Conservation (phyloP, 2,329 filamentous ascomycete genomes). For the Alternaria alternata region DNA sequence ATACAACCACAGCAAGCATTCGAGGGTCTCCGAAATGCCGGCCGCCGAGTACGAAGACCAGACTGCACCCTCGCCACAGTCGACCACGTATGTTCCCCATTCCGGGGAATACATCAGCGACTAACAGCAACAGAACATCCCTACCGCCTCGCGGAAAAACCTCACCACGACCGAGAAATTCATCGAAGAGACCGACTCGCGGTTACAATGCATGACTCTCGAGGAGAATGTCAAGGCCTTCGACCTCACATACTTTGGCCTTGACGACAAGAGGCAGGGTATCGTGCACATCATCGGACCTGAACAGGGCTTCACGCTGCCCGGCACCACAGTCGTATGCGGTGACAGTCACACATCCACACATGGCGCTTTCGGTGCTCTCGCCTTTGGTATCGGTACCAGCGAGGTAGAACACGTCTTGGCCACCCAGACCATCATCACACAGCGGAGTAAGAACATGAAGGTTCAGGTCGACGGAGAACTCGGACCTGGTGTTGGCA, state of each 20-base stretch:
- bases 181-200: conserved; percentile 92
- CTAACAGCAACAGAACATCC: conserved; percentile 75
- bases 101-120: background rate
- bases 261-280: conserved; percentile 94
- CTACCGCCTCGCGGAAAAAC: conserved; percentile 86
- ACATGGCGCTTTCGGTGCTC: conserved; percentile 92
- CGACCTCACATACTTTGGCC: conserved; percentile 94
- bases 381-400: conserved; percentile 97
- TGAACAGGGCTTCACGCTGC: conserved; percentile 97
- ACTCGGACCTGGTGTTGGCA: conserved; percentile 88
- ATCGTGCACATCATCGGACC: conserved; percentile 99
- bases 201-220: conserved; percentile 91
- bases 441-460: conserved; percentile 98
- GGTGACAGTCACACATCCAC: conserved; percentile 98
- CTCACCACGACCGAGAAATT: conserved; percentile 95
- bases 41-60: conserved; percentile 85
- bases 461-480: conserved; percentile 93
- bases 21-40: conserved; percentile 90
- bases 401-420: conserved; percentile 98
- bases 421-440: conserved; percentile 94
- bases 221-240: conserved; percentile 98
- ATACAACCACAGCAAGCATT: conserved; percentile 79
- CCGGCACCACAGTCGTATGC: conserved; percentile 95
- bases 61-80: conserved; percentile 97
- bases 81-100: conserved; percentile 78